Evolutionary conservation across 805 yeast genomes (phyloP).

Genomic region (Yarrowia keelungensis): DNA sequence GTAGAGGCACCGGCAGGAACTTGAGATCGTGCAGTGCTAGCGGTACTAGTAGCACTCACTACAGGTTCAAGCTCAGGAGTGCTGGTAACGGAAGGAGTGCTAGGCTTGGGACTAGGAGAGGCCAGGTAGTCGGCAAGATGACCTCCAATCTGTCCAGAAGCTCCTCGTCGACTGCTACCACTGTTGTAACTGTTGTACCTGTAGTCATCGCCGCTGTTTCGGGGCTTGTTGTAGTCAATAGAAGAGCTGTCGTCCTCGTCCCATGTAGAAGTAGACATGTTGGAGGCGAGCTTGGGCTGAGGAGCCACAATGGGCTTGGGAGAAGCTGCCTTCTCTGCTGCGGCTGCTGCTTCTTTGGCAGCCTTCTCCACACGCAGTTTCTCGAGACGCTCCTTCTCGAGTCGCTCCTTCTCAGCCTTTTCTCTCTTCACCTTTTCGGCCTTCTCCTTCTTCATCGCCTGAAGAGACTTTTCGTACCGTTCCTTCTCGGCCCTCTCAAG

Average conservation of each 20-base stretch:
- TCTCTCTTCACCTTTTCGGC: conserved; percentile 18
- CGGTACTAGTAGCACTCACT: conserved; percentile 2
- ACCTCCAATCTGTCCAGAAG: conserved; percentile 30
- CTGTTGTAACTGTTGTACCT: conserved; percentile 22
- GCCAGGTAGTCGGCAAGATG: conserved; percentile 26
- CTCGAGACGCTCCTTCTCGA: conserved; percentile 12
- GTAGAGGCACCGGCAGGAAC: conserved; percentile 3
- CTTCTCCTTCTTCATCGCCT: conserved; percentile 35
- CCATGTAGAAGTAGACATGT: conserved; percentile 25
- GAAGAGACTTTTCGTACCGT: conserved; percentile 4
- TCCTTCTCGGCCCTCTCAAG: conserved; percentile 25
- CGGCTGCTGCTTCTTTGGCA: not conserved
- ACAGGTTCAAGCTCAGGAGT: conserved; percentile 24
- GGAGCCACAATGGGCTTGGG: conserved; percentile 13
- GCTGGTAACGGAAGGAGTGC: conserved; percentile 10
- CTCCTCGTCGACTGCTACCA: conserved; percentile 10
- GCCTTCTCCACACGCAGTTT: conserved; percentile 1
- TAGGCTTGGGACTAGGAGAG: conserved; percentile 35
- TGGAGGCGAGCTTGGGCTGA: conserved; percentile 29
- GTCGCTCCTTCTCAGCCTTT: conserved; percentile 13
- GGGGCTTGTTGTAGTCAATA: conserved; percentile 12
- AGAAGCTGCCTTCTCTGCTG: not conserved
- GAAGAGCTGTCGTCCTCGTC: conserved; percentile 16
- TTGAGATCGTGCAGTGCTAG: not conserved
- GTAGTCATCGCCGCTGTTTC: conserved; percentile 2